Conservation (phyloP, 169 alveolate genomes). For the Eimeria acervulina region DNA sequence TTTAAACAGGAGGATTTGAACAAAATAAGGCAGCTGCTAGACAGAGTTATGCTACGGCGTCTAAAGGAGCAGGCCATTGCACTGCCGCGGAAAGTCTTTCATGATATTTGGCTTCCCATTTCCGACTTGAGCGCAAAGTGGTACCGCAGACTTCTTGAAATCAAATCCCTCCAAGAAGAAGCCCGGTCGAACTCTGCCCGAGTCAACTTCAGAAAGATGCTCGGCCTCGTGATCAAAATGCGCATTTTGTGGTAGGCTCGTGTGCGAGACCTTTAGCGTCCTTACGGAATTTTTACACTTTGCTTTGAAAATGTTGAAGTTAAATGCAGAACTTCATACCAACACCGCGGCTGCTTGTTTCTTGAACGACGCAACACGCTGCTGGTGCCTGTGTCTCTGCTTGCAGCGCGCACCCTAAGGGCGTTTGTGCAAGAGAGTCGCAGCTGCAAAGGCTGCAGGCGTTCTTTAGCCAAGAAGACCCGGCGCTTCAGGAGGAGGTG, state of each 20-base stretch:
- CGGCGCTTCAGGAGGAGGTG: conserved; percentile 82
- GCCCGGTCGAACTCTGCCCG: conserved; percentile 86
- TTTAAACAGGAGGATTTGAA: conserved; percentile 90
- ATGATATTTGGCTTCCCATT: conserved; percentile 96
- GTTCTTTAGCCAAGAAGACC: conserved; percentile 66
- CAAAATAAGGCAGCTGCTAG: conserved; percentile 90
- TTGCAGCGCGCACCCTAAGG: conserved; percentile 83
- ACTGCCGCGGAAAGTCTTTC: conserved; percentile 93
- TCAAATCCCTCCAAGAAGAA: conserved; percentile 67
- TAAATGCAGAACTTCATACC: background rate
- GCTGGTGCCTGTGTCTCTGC: background rate
- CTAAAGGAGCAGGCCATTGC: conserved; percentile 94
- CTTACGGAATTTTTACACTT: too few species aligned
- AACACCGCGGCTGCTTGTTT: background rate
- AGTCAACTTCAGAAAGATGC: conserved; percentile 87
- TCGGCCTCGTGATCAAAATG: conserved; percentile 95
- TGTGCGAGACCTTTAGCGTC: too few species aligned
- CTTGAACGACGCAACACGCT: conserved; percentile 10
- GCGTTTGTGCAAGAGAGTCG: conserved; percentile 77
- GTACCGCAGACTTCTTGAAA: conserved; percentile 65
- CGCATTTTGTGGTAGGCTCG: conserved; percentile 91
- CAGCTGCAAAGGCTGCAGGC: conserved; percentile 82
- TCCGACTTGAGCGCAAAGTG: conserved; percentile 78
- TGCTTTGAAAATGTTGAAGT: background rate
- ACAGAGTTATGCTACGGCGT: conserved; percentile 92